A percentile compares a stretch with the other conserved stretches of the same genome.
phyloP scores from a whole-genome alignment of 495 filamentous ascomycete species.

The Penicillium tannophilum region DNA sequence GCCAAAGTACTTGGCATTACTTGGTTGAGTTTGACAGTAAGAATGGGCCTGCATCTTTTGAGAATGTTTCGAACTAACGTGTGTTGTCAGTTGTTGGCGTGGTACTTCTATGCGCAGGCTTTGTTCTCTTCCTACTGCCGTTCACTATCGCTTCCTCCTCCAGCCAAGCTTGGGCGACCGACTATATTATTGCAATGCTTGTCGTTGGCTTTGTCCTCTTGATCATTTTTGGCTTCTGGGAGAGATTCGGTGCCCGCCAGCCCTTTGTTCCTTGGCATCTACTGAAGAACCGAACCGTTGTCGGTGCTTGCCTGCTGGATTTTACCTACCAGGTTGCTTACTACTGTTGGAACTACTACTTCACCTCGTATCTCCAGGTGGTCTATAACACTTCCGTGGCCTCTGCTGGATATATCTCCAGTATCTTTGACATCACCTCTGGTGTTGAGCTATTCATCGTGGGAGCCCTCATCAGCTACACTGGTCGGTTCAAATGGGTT shows the following conservation, averaged over 20 bases:
- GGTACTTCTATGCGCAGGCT: conserved; percentile 51
- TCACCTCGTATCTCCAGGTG: conserved; percentile 71
- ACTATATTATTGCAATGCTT: conserved; percentile 54
- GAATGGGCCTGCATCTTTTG: neutral
- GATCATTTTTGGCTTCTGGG: conserved; percentile 56
- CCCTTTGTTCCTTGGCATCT: conserved; percentile 52
- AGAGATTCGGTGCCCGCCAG: conserved; percentile 50
- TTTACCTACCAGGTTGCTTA: conserved; percentile 53
- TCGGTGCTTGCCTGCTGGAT: conserved; percentile 59
- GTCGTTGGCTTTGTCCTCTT: conserved; percentile 56
- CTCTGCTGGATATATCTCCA: conserved; percentile 53
- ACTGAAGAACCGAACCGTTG: conserved; percentile 53
- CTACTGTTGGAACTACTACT: conserved; percentile 54
- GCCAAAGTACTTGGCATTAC: conserved; percentile 46
- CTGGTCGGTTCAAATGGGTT: conserved; percentile 57
- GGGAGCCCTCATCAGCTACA: conserved; percentile 55
- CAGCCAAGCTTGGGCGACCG: conserved; percentile 42
- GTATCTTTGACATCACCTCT: conserved; percentile 53
- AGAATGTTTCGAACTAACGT: neutral
- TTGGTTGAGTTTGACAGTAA: conserved; percentile 53
- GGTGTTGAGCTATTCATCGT: conserved; percentile 49
- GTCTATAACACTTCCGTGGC: conserved; percentile 59
- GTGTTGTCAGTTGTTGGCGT: conserved; percentile 38
- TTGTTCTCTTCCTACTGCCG: conserved; percentile 60
- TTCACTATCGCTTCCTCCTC: conserved; percentile 49